Evolutionary conservation across 768 basidiomycete species (phyloP).

Genomic region (Russula olivacea): DNA sequence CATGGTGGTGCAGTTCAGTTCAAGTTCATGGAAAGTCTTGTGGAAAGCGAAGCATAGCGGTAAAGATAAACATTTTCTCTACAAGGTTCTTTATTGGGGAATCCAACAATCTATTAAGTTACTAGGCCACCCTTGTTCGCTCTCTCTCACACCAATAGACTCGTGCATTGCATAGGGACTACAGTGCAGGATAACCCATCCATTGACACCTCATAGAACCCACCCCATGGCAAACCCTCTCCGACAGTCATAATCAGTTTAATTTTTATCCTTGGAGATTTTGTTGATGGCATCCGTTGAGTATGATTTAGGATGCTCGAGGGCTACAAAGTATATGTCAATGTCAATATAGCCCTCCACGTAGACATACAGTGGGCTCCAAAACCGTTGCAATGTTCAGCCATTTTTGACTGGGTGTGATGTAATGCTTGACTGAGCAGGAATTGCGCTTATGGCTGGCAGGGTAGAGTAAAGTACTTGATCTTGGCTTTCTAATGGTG

Average conservation of each 20-base stretch:
- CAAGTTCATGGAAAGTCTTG: not conserved
- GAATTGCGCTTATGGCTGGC: no score
- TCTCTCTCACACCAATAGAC: conserved; percentile 10
- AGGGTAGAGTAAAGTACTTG: no score
- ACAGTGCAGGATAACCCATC: not conserved
- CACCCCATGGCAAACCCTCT: conserved; percentile 5
- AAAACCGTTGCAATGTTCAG: no score
- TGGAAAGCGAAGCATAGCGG: conserved; percentile 5
- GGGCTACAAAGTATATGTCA: conserved; percentile 39
- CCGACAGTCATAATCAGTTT: conserved; percentile 3
- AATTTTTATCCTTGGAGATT: conserved; percentile 61
- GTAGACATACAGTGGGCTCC: no score
- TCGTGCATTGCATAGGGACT: not conserved
- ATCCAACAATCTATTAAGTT: not conserved
- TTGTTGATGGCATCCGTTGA: conserved; percentile 74
- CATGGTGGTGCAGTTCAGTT: not conserved
- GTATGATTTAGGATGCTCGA: conserved; percentile 90
- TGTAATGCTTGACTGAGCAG: no score
- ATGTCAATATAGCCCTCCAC: not conserved
- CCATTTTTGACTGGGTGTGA: no score
- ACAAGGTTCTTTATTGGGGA: not conserved
- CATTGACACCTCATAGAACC: not conserved
- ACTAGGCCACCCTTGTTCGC: not conserved
- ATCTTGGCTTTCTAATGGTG: no score
- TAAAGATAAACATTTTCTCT: conserved; percentile 4